A percentile compares a stretch with the other conserved stretches of the same genome.
Evolutionary conservation across 306 rosid genomes (phyloP).

Genomic region (Myrica gale): DNA sequence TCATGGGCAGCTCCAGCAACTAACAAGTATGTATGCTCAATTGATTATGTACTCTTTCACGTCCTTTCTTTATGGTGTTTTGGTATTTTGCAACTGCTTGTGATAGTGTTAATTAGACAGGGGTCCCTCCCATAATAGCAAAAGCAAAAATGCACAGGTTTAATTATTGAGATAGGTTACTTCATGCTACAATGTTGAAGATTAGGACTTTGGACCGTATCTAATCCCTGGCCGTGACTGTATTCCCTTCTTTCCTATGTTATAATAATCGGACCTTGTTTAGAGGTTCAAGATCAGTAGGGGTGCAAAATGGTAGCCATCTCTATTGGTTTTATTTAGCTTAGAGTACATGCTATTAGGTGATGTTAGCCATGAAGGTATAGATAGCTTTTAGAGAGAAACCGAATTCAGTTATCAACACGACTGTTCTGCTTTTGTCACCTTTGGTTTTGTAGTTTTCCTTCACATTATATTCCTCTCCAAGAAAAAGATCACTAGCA

Average conservation of each 20-base stretch:
- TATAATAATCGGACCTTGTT: background rate
- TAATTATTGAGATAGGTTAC: background rate
- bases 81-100: background rate
- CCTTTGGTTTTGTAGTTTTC: background rate
- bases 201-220: background rate
- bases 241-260: too few species aligned
- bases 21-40: slow-evolving; percentile 53
- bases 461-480: background rate
- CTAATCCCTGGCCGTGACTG: too few species aligned
- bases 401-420: background rate
- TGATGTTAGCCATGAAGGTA: background rate
- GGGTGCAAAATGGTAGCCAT: background rate
- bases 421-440: background rate
- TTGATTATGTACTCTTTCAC: background rate
- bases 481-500: background rate
- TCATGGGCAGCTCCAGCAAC: slow-evolving; percentile 80
- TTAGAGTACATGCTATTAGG: background rate
- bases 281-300: background rate
- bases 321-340: too few species aligned
- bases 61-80: background rate
- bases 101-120: background rate
- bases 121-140: background rate
- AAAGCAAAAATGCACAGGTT: background rate
- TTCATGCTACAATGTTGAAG: background rate
- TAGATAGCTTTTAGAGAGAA: background rate